These are phyloP conservation scores for Kodamaea lidongshanica DNA, from an alignment of 805 yeast genomes.

Conservation along the genomic window DNA sequence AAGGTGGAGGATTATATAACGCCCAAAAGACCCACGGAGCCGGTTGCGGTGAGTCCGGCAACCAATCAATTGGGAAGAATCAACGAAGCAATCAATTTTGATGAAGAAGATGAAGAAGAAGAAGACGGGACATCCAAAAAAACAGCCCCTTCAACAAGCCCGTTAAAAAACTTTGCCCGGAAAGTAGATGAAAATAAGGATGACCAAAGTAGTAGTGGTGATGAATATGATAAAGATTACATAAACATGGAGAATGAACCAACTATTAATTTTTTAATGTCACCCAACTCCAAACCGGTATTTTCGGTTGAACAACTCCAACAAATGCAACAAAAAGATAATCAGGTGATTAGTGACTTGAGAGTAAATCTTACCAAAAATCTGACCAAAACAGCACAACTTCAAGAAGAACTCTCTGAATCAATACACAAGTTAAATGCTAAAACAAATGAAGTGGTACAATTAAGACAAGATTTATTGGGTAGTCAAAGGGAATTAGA, in stretches of 20 bases:
- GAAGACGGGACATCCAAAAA: slow-evolving; percentile 12
- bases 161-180: slow-evolving; percentile 14
- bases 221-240: slow-evolving; percentile 10
- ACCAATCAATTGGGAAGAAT: slow-evolving; percentile 21
- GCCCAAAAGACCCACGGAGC: slow-evolving; percentile 27
- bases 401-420: slow-evolving; percentile 6
- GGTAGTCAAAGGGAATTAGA: slow-evolving; percentile 6
- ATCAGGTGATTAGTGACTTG: no score
- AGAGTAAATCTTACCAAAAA: no score
- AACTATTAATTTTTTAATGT: slow-evolving; percentile 24
- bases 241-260: slow-evolving; percentile 20
- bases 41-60: slow-evolving; percentile 24
- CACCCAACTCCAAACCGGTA: slow-evolving; percentile 29
- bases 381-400: slow-evolving; percentile 5
- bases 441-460: slow-evolving; percentile 4
- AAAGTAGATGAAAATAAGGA: slow-evolving; percentile 2
- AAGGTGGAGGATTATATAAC: slow-evolving; percentile 17
- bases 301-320: slow-evolving; percentile 24
- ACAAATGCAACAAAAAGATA: slow-evolving; percentile 19
- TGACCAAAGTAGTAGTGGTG: no score
- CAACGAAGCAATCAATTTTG: slow-evolving; percentile 13
- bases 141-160: slow-evolving; percentile 23
- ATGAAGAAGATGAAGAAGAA: slow-evolving; percentile 9
- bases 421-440: slow-evolving; percentile 5
- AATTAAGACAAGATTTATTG: slow-evolving; percentile 3